A percentile compares a stretch with the other conserved stretches of the same genome.
Conservation (phyloP, 2,329 filamentous ascomycete species). For the Cryoendolithus antarcticus region DNA sequence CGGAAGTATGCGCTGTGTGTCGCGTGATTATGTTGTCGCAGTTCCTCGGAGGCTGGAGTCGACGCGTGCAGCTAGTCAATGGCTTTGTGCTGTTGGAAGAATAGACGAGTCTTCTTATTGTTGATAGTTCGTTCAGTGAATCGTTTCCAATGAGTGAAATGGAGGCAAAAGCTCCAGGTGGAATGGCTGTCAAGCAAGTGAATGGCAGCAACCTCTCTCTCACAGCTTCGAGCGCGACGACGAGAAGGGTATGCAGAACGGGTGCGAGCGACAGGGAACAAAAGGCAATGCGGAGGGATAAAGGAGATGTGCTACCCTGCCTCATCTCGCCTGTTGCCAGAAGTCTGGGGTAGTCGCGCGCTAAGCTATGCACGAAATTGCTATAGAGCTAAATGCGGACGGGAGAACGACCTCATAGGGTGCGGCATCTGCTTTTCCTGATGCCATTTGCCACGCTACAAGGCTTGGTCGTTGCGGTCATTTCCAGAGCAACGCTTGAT, state of each 20-base stretch:
- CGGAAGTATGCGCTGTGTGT: neutral
- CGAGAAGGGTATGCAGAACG: neutral
- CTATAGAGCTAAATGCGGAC: no score
- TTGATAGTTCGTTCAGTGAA: slow-evolving; percentile 1
- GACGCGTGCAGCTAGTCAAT: slow-evolving; percentile 3
- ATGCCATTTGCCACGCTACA: no score
- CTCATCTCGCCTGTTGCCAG: no score
- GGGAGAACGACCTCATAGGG: no score
- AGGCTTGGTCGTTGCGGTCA: no score
- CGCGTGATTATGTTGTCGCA: slow-evolving; percentile 3
- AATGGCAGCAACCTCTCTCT: neutral
- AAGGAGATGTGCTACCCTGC: neutral
- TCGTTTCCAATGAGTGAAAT: slow-evolving; percentile 12
- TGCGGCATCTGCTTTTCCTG: no score
- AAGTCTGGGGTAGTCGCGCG: no score
- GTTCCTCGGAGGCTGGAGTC: slow-evolving; percentile 5
- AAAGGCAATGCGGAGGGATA: neutral
- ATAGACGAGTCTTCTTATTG: slow-evolving; percentile 4
- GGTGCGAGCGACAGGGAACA: slow-evolving; percentile 1
- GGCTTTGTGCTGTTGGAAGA: slow-evolving; percentile 4
- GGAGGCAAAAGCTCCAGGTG: slow-evolving; percentile 8
- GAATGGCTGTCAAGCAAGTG: slow-evolving; percentile 1
- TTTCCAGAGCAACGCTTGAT: no score
- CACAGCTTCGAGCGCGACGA: slow-evolving; percentile 2
- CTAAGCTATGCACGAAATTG: no score